phyloP scores from a whole-genome alignment of 371 early-diverging fungal species.

The Umbelopsis sp. region DNA sequence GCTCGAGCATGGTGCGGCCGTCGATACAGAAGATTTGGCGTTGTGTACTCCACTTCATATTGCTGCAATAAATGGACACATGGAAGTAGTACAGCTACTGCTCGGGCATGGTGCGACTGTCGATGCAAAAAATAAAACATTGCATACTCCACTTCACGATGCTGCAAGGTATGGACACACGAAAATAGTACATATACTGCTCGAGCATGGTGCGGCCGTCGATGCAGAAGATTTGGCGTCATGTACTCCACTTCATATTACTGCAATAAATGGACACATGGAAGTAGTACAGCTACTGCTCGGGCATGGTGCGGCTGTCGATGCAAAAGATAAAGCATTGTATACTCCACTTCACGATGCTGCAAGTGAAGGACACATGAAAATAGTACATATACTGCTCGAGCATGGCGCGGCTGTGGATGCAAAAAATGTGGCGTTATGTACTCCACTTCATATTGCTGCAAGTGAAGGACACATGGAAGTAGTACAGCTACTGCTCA shows the following conservation, averaged over 20 bases:
- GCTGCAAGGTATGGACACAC: neutral
- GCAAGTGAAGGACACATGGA: neutral
- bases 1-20: neutral
- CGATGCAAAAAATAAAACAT: neutral
- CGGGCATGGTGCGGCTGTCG: neutral
- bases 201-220: neutral
- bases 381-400: neutral
- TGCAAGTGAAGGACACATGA: neutral
- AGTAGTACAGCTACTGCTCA: neutral
- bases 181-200: neutral
- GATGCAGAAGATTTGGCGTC: neutral
- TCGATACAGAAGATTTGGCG: neutral
- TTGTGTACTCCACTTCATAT: neutral
- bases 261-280: neutral
- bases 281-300: neutral
- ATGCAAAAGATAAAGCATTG: neutral
- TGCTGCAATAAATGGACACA: neutral
- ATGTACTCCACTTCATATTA: neutral
- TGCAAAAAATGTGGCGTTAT: neutral
- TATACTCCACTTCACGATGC: neutral
- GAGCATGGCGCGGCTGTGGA: neutral
- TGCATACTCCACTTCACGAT: neutral
- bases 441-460: neutral
- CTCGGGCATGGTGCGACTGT: neutral
- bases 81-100: neutral